A percentile compares a stretch with the other conserved stretches of the same genome.
Evolutionary conservation across 192 early-diverging fungal genomes (phyloP).

Genomic region (Backusella liffmaniae): DNA sequence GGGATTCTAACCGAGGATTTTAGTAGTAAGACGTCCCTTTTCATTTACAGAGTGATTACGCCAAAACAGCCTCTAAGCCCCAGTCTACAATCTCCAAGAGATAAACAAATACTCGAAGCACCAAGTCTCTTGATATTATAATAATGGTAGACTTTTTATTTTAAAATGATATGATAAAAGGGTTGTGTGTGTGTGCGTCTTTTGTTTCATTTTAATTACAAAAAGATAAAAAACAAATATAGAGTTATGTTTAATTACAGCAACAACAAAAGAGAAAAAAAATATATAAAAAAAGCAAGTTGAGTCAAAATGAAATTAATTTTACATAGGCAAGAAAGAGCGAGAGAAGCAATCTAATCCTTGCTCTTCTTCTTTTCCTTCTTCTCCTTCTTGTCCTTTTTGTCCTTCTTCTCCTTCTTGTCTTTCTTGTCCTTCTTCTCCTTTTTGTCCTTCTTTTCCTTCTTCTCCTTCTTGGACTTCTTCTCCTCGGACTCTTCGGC

Average conservation of each 20-base stretch:
- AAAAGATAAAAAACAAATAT: background rate
- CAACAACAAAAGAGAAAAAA: conserved; percentile 5
- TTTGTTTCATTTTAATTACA: background rate
- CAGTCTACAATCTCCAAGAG: too few species aligned
- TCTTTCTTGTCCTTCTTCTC: conserved; percentile 54
- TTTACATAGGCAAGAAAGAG: background rate
- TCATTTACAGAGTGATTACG: too few species aligned
- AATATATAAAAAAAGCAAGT: conserved; percentile 8
- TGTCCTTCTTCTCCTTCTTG: conserved; percentile 43
- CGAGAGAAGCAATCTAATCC: background rate
- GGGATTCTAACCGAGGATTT: too few species aligned
- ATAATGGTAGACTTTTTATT: conserved; percentile 9
- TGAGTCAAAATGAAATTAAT: conserved; percentile 5
- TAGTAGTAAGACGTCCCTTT: too few species aligned
- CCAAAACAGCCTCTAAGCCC: too few species aligned
- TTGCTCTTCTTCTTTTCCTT: conserved; percentile 24
- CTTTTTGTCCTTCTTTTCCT: conserved; percentile 54
- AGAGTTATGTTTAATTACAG: conserved; percentile 7
- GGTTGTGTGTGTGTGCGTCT: background rate
- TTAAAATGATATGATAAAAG: conserved; percentile 4
- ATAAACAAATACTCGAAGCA: background rate
- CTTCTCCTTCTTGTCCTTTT: conserved; percentile 42
- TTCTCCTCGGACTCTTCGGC: conserved; percentile 43
- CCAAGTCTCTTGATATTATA: background rate
- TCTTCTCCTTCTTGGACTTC: conserved; percentile 47